phyloP scores from a whole-genome alignment of 306 rosid genomes.

The Dalbergia oliveri region DNA sequence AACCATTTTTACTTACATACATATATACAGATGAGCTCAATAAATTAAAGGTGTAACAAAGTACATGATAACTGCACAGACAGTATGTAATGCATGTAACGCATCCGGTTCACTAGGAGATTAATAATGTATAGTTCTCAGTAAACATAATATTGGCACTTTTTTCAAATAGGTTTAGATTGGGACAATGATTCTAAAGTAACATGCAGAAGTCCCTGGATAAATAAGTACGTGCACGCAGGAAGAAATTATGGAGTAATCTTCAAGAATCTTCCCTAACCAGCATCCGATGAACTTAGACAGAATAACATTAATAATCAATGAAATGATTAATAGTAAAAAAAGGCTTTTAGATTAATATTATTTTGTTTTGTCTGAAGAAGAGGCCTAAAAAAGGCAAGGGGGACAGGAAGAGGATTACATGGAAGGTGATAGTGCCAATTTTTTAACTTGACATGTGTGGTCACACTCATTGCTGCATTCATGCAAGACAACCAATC shows the following conservation, averaged over 20 bases:
- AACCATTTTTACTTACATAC: background rate
- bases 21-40: background rate
- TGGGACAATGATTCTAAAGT: constrained; percentile 8
- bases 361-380: constrained; percentile 33
- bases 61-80: background rate
- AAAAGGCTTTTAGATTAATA: constrained; percentile 50
- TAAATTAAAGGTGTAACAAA: background rate
- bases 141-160: too few relatives aligned
- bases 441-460: constrained; percentile 62
- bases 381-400: constrained; percentile 54
- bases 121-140: too few relatives aligned
- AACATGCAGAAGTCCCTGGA: constrained; percentile 31
- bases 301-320: constrained; percentile 38
- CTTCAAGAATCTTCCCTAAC: constrained; percentile 43
- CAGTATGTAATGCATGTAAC: background rate
- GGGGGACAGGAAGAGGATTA: constrained; percentile 73
- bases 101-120: too few relatives aligned
- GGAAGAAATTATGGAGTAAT: constrained; percentile 46
- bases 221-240: constrained; percentile 21
- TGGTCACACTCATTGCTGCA: constrained; percentile 77
- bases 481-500: constrained; percentile 80
- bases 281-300: constrained; percentile 47
- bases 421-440: constrained; percentile 64
- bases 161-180: background rate
- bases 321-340: constrained; percentile 52